Conservation (phyloP, 2,329 filamentous ascomycete genomes). For the Alternaria infectoria region DNA sequence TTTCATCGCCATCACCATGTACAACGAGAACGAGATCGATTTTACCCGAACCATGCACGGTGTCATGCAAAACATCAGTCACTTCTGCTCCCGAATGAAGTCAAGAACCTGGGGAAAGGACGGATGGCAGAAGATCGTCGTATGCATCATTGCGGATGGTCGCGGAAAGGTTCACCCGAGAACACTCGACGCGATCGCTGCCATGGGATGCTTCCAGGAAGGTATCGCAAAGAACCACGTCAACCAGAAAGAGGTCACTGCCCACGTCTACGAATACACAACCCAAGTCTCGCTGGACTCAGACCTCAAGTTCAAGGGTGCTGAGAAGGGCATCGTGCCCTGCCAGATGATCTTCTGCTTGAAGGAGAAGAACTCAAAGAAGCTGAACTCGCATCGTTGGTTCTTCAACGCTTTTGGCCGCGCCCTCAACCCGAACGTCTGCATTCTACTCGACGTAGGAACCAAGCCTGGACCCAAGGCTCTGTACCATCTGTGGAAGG, state of each 20-base stretch:
- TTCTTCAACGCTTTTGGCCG: constrained; percentile 98
- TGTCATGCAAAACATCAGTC: constrained; percentile 96
- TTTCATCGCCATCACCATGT: constrained; percentile 98
- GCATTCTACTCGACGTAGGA: constrained; percentile 94
- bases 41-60: constrained; percentile 99
- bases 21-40: constrained; percentile 96
- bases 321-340: constrained; percentile 97
- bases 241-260: constrained; percentile 93
- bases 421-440: constrained; percentile 92
- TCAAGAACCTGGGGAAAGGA: constrained; percentile 96
- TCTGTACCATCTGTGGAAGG: constrained; percentile 98
- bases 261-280: constrained; percentile 98
- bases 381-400: constrained; percentile 98
- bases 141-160: constrained; percentile 94
- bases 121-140: constrained; percentile 99
- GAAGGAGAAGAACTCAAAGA: constrained; percentile 97
- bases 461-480: constrained; percentile 88
- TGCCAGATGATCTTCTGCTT: constrained; percentile 98
- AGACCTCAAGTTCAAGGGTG: constrained; percentile 97
- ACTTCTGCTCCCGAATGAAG: constrained; percentile 91
- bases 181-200: constrained; percentile 90
- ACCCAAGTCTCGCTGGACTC: constrained; percentile 96
- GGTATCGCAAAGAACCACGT: constrained; percentile 98
- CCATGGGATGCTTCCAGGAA: constrained; percentile 97
- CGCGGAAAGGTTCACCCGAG: constrained; percentile 91